These are phyloP conservation scores for Flagelloscypha sp. DNA, from an alignment of 768 basidiomycete genomes.

Conservation along the genomic window DNA sequence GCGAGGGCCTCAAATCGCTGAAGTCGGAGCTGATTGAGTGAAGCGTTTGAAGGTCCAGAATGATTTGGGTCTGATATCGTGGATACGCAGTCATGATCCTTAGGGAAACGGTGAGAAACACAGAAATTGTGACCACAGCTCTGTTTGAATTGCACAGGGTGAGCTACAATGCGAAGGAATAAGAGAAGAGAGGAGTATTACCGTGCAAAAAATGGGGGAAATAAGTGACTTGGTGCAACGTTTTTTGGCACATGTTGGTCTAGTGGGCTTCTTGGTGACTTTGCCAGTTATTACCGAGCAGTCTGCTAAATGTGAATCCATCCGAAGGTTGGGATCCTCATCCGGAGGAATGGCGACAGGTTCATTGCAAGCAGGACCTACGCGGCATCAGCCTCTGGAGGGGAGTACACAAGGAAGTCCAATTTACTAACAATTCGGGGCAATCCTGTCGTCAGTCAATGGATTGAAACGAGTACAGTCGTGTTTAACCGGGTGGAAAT, in stretches of 20 bases:
- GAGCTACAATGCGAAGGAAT: constrained; percentile 1
- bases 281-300: too few species aligned
- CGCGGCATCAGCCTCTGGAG: background rate
- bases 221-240: constrained; percentile 70
- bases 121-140: constrained; percentile 54
- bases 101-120: constrained; percentile 70
- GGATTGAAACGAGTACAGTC: constrained; percentile 65
- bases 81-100: constrained; percentile 52
- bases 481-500: constrained; percentile 65
- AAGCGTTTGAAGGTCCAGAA: constrained; percentile 31
- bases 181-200: constrained; percentile 30
- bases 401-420: background rate
- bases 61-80: constrained; percentile 11
- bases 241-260: constrained; percentile 49
- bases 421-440: constrained; percentile 57
- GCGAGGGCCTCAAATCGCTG: constrained; percentile 20
- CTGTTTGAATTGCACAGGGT: too few species aligned
- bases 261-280: constrained; percentile 54
- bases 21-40: constrained; percentile 25
- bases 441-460: constrained; percentile 61
- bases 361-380: constrained; percentile 70
- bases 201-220: constrained; percentile 65
- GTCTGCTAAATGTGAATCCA: constrained; percentile 78
- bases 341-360: constrained; percentile 68
- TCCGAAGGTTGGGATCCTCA: constrained; percentile 72